Percentiles rank a stretch among this genome's conserved stretches.
These are phyloP conservation scores for Penicillium italicum DNA, from an alignment of 2,329 filamentous ascomycete genomes.

Conservation along the genomic window DNA sequence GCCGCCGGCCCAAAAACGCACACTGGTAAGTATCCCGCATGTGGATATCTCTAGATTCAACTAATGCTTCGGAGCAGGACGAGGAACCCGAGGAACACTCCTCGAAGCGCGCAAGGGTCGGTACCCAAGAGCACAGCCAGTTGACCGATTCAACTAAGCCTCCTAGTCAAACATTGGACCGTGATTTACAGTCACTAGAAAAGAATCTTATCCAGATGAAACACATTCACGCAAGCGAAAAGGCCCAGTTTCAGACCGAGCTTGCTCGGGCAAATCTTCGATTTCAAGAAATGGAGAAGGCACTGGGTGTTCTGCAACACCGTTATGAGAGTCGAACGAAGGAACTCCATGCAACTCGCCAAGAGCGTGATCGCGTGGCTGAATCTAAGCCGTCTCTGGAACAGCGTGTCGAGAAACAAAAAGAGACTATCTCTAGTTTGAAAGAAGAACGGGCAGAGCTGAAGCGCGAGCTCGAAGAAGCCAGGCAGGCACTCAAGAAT, in stretches of 20 bases:
- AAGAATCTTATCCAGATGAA: conserved; percentile 32
- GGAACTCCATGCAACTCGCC: conserved; percentile 37
- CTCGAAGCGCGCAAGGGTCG: conserved; percentile 40
- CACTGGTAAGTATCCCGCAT: conserved; percentile 26
- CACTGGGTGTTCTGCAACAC: conserved; percentile 39
- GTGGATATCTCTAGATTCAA: not conserved
- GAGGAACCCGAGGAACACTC: conserved; percentile 29
- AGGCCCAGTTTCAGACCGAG: conserved; percentile 29
- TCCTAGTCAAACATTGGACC: conserved; percentile 31
- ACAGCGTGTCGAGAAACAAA: conserved; percentile 34
- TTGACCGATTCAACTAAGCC: conserved; percentile 35
- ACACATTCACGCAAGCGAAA: conserved; percentile 30
- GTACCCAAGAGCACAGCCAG: conserved; percentile 37
- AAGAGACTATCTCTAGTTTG: conserved; percentile 38
- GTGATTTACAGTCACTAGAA: conserved; percentile 28
- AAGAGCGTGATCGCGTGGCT: conserved; percentile 34
- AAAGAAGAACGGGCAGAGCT: conserved; percentile 41
- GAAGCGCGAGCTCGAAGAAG: conserved; percentile 38
- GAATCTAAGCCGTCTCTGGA: conserved; percentile 31
- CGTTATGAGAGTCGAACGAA: conserved; percentile 44
- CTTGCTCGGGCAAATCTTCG: conserved; percentile 28
- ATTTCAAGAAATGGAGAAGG: conserved; percentile 32
- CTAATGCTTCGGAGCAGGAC: conserved; percentile 27
- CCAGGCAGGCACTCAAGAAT: conserved; percentile 39
- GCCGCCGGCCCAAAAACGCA: conserved; percentile 28